These are phyloP conservation scores for Geotrichum carabidarum DNA, from an alignment of 1,139 yeast genomes.

Conservation along the genomic window DNA sequence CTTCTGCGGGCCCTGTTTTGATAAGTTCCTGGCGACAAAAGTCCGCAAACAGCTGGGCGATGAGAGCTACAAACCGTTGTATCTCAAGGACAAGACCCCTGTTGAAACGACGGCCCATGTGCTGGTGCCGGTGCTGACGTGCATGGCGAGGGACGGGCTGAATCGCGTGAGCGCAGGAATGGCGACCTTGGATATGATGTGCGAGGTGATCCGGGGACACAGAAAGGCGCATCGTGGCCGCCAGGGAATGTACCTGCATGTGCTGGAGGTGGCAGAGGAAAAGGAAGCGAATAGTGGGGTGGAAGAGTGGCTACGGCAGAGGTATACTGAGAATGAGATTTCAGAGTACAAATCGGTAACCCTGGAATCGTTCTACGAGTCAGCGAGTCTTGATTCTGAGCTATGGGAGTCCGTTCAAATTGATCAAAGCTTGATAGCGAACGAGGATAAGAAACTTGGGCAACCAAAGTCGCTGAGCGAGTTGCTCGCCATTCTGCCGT, in stretches of 20 bases:
- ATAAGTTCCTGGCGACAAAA: slow-evolving; percentile 17
- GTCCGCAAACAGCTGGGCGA: slow-evolving; percentile 17
- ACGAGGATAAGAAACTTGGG: neutral
- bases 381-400: neutral
- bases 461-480: neutral
- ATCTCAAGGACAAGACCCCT: slow-evolving; percentile 12
- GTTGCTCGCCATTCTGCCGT: slow-evolving; percentile 10
- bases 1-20: slow-evolving; percentile 19
- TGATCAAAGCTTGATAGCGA: neutral
- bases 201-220: slow-evolving; percentile 60
- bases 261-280: slow-evolving; percentile 46
- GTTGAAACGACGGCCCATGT: slow-evolving; percentile 13
- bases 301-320: neutral
- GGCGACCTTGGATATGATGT: slow-evolving; percentile 57
- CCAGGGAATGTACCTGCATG: slow-evolving; percentile 61
- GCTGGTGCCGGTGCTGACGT: slow-evolving; percentile 15
- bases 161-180: slow-evolving; percentile 1
- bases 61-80: slow-evolving; percentile 16
- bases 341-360: neutral
- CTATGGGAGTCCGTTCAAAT: slow-evolving; percentile 2
- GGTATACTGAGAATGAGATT: slow-evolving; percentile 11
- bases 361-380: slow-evolving; percentile 4
- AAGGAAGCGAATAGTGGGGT: slow-evolving; percentile 15
- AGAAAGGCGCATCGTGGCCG: slow-evolving; percentile 52
- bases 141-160: slow-evolving; percentile 2